Conservation (phyloP, 2,329 filamentous ascomycete genomes). For the Alternaria brassicae region DNA sequence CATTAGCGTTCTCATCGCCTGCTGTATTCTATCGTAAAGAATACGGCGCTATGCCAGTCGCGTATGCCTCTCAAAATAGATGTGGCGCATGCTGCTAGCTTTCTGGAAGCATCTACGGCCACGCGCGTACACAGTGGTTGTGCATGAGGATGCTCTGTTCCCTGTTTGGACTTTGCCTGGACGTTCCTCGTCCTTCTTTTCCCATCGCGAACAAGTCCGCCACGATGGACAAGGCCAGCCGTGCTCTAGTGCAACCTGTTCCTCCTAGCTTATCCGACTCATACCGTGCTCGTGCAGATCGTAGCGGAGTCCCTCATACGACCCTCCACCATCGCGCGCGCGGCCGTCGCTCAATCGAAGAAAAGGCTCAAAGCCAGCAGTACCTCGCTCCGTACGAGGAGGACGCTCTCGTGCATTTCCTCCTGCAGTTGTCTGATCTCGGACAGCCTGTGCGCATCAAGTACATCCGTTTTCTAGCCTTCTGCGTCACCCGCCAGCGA, state of each 20-base stretch:
- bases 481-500: too few species aligned
- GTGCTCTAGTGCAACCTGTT: neutral
- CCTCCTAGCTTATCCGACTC: neutral
- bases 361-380: neutral
- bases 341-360: neutral
- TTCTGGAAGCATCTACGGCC: too few species aligned
- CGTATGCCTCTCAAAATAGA: too few species aligned
- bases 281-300: slow-evolving; percentile 5
- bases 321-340: slow-evolving; percentile 5
- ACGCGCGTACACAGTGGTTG: too few species aligned
- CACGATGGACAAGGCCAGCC: neutral
- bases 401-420: neutral
- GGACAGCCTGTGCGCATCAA: neutral
- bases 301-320: neutral
- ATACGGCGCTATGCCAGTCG: too few species aligned
- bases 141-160: too few species aligned
- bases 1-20: too few species aligned
- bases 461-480: neutral
- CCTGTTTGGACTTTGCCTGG: too few species aligned
- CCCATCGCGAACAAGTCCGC: too few species aligned
- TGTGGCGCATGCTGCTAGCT: too few species aligned
- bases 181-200: too few species aligned
- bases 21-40: too few species aligned
- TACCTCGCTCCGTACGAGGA: neutral
- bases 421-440: neutral